These are phyloP conservation scores for Vitis rotundifolia DNA, from an alignment of 164 flowering plant species.

Conservation along the genomic window DNA sequence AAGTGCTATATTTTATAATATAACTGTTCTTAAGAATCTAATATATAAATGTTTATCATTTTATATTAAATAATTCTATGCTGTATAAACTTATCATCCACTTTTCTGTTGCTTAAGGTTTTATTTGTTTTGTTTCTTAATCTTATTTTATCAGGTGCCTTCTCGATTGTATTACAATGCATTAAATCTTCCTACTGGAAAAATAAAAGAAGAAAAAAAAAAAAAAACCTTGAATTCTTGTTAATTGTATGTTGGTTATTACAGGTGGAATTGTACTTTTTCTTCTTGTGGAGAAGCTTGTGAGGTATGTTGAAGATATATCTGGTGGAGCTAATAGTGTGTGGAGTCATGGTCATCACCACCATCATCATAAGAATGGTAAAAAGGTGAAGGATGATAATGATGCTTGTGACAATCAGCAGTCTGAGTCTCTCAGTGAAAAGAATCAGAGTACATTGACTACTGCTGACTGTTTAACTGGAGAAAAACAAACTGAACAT, in stretches of 20 bases:
- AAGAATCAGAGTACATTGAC: slow-evolving; percentile 26
- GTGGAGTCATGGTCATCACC: slow-evolving; percentile 69
- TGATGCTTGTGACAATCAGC: slow-evolving; percentile 26
- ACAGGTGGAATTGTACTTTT: slow-evolving; percentile 94
- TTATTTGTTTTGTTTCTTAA: too few species aligned
- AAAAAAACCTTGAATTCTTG: too few species aligned
- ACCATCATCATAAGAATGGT: slow-evolving; percentile 59
- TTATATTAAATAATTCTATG: too few species aligned
- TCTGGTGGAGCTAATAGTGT: slow-evolving; percentile 48
- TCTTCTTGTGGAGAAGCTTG: slow-evolving; percentile 90
- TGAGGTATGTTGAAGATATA: slow-evolving; percentile 82
- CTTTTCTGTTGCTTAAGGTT: too few species aligned
- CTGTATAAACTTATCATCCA: too few species aligned
- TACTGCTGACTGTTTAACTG: slow-evolving; percentile 28
- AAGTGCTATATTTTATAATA: too few species aligned
- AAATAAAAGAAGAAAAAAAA: too few species aligned
- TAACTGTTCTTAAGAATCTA: too few species aligned
- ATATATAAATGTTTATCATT: too few species aligned
- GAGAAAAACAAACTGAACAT: slow-evolving; percentile 24
- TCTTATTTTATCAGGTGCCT: too few species aligned
- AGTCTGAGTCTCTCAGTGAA: slow-evolving; percentile 21
- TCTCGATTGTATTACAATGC: too few species aligned
- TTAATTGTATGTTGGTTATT: slow-evolving; percentile 18
- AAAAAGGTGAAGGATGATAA: slow-evolving; percentile 52
- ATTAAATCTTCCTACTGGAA: too few species aligned